Percentiles rank a stretch among this genome's conserved stretches.
phyloP scores from a whole-genome alignment of 2,329 filamentous ascomycete genomes.

The Neurospora sp. region DNA sequence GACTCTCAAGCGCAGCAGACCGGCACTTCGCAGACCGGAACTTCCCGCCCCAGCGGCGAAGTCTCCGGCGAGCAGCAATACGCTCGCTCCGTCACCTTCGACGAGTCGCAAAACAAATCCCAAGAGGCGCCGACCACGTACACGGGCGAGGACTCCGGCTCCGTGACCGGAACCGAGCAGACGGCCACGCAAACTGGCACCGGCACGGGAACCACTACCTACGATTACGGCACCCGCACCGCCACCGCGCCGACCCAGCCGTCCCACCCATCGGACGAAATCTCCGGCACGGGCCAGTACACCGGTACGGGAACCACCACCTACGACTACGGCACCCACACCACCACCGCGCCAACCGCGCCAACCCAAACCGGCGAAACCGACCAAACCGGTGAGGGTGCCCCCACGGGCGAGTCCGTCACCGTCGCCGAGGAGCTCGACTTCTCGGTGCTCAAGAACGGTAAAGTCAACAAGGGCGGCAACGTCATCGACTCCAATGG shows the following conservation, averaged over 20 bases:
- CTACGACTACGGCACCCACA: slow-evolving; percentile 8
- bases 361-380: slow-evolving; percentile 6
- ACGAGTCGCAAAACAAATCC: not conserved
- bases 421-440: slow-evolving; percentile 27
- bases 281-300: not conserved
- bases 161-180: not conserved
- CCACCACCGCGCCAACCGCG: slow-evolving; percentile 6
- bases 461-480: slow-evolving; percentile 49
- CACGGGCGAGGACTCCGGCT: not conserved
- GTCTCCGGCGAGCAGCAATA: not conserved
- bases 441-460: slow-evolving; percentile 39
- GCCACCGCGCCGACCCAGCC: slow-evolving; percentile 4
- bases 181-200: slow-evolving; percentile 1
- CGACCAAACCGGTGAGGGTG: slow-evolving; percentile 1
- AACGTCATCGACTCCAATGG: slow-evolving; percentile 46
- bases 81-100: not conserved
- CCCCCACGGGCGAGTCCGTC: slow-evolving; percentile 1
- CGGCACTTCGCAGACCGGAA: not conserved
- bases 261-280: not conserved
- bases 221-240: slow-evolving; percentile 6
- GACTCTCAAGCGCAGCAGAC: not conserved
- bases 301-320: slow-evolving; percentile 16
- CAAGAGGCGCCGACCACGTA: slow-evolving; percentile 1
- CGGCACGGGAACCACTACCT: slow-evolving; percentile 17
- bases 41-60: not conserved